Conservation (phyloP, 257 asterid species). For the Knoxia roxburghii region DNA sequence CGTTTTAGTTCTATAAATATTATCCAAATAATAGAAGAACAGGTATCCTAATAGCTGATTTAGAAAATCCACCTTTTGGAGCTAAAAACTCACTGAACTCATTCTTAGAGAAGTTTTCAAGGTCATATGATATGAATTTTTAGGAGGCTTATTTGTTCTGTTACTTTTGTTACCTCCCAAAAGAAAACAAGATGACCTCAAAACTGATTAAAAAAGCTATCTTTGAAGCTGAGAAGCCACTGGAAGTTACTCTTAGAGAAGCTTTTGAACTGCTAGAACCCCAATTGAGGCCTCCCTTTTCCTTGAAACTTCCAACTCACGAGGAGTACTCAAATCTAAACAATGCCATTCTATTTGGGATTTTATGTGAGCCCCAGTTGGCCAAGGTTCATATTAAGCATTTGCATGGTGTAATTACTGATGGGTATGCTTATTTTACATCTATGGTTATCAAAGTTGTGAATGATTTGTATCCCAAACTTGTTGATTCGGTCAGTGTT, state of each 20-base stretch:
- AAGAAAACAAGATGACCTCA: not conserved
- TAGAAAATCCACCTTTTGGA: no score
- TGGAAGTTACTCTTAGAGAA: slow-evolving; percentile 50
- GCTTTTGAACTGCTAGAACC: slow-evolving; percentile 47
- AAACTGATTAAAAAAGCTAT: not conserved
- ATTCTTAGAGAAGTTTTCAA: no score
- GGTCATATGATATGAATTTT: no score
- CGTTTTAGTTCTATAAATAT: no score
- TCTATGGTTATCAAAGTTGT: slow-evolving; percentile 47
- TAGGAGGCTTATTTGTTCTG: no score
- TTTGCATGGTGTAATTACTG: slow-evolving; percentile 54
- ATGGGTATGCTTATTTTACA: slow-evolving; percentile 61
- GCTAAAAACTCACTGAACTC: no score
- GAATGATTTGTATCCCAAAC: slow-evolving; percentile 43
- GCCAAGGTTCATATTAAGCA: slow-evolving; percentile 60
- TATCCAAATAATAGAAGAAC: no score
- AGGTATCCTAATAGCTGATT: no score
- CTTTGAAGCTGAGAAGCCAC: slow-evolving; percentile 2
- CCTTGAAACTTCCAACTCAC: slow-evolving; percentile 47
- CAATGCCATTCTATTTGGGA: slow-evolving; percentile 59
- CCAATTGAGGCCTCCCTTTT: slow-evolving; percentile 66
- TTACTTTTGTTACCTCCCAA: no score
- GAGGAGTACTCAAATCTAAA: slow-evolving; percentile 53
- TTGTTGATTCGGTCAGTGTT: slow-evolving; percentile 40
- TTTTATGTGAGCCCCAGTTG: slow-evolving; percentile 46